These are phyloP conservation scores for Zygosaccharomyces pseudobailii DNA, from an alignment of 1,139 yeast genomes.

Conservation along the genomic window DNA sequence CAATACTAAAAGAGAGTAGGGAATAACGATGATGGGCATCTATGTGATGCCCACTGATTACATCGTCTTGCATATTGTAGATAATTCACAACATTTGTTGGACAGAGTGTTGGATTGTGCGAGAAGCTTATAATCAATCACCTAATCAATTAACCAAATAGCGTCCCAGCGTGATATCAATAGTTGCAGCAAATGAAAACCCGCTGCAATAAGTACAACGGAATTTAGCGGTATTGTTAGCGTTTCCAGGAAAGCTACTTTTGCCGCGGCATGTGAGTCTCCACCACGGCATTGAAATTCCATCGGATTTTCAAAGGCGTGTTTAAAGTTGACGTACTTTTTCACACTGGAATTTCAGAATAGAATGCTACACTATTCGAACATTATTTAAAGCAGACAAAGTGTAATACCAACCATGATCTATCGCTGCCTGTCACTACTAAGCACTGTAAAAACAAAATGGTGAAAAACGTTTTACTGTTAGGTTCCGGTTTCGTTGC, in stretches of 20 bases:
- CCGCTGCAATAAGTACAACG: not conserved
- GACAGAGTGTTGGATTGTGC: too few relatives aligned
- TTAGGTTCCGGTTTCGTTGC: slow-evolving; percentile 98
- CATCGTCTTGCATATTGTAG: too few relatives aligned
- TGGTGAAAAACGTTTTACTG: slow-evolving; percentile 57
- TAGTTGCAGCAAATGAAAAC: not conserved
- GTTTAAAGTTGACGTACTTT: not conserved
- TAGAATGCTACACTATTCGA: not conserved
- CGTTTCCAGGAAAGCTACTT: not conserved
- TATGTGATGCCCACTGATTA: too few relatives aligned
- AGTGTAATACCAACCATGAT: not conserved
- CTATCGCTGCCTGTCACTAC: slow-evolving; percentile 19
- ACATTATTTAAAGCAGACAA: not conserved
- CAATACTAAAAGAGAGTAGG: not conserved
- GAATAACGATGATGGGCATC: not conserved
- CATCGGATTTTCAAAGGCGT: slow-evolving; percentile 11
- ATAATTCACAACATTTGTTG: too few relatives aligned
- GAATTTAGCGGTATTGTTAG: not conserved
- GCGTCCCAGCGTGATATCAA: not conserved
- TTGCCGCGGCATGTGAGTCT: not conserved
- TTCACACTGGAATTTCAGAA: slow-evolving; percentile 3
- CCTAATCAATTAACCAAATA: not conserved
- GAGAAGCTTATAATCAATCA: too few relatives aligned
- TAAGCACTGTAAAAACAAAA: slow-evolving; percentile 24
- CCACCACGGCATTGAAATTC: slow-evolving; percentile 6